Conservation (phyloP, 1,284 basidiomycete genomes). For the Tilletia indica region DNA sequence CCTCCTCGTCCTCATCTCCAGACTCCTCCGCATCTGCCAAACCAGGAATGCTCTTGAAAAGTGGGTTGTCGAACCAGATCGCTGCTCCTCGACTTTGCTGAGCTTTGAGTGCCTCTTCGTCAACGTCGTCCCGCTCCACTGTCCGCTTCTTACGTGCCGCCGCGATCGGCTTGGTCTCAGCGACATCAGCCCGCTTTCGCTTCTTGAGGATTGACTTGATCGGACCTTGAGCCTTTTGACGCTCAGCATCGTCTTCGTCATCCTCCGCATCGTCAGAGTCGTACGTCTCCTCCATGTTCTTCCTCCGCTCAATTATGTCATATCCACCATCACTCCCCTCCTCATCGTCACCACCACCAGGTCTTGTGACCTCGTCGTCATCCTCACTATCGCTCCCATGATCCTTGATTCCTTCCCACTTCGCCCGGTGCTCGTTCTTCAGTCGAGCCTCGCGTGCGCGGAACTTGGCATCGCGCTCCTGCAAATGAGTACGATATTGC, state of each 20-base stretch:
- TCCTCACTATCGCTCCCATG: constrained; percentile 25
- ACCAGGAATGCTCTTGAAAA: constrained; percentile 75
- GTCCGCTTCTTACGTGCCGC: constrained; percentile 26
- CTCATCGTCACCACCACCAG: constrained; percentile 48
- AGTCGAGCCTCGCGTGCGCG: constrained; percentile 78
- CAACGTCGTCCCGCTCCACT: constrained; percentile 31
- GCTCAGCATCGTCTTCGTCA: constrained; percentile 54
- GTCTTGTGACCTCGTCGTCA: constrained; percentile 23
- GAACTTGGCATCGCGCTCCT: constrained; percentile 84
- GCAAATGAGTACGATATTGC: constrained; percentile 75
- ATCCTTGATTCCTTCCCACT: constrained; percentile 50
- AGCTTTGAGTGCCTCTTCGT: constrained; percentile 31
- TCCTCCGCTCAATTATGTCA: constrained; percentile 68
- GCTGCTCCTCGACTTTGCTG: constrained; percentile 61
- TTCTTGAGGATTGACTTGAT: constrained; percentile 22
- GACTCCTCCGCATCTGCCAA: constrained; percentile 61
- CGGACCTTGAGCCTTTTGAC: constrained; percentile 23
- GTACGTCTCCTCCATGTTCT: constrained; percentile 64
- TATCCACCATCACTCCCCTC: constrained; percentile 65
- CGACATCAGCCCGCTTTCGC: constrained; percentile 28
- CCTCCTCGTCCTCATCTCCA: constrained; percentile 53
- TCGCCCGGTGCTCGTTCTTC: constrained; percentile 64
- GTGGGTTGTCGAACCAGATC: constrained; percentile 92
- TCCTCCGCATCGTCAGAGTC: constrained; percentile 60
- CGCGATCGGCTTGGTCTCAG: background rate